These are phyloP conservation scores for Cucumis hystrix DNA, from an alignment of 306 rosid genomes.

Conservation along the genomic window DNA sequence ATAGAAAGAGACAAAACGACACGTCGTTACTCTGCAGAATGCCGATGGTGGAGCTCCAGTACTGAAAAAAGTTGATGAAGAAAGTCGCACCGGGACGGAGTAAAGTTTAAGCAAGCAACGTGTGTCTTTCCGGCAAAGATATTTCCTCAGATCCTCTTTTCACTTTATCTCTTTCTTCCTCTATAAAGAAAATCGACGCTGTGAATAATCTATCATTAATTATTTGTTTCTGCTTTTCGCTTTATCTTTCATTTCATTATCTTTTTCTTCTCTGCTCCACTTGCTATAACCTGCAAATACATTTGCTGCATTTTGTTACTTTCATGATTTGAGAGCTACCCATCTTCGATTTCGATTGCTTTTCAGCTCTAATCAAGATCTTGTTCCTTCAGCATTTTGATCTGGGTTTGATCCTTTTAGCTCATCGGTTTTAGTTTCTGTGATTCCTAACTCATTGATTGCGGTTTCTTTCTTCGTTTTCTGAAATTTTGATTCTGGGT, in stretches of 20 bases:
- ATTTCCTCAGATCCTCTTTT: not conserved
- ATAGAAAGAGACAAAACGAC: not conserved
- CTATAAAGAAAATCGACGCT: constrained; percentile 1
- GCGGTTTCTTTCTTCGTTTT: not conserved
- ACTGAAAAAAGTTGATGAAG: not conserved
- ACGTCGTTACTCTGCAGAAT: constrained; percentile 2
- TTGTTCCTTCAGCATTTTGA: not conserved
- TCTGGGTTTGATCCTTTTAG: not conserved
- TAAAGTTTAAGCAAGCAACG: not conserved
- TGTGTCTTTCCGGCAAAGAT: constrained; percentile 4
- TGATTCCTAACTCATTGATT: not conserved
- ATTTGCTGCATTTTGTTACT: not conserved
- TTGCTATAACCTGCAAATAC: not conserved
- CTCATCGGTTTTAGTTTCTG: not conserved
- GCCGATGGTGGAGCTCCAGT: constrained; percentile 1
- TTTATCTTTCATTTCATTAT: not conserved
- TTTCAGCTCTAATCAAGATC: not conserved
- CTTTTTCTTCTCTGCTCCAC: not conserved
- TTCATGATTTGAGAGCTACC: not conserved
- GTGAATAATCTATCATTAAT: not conserved
- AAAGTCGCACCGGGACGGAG: not conserved
- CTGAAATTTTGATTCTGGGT: not conserved
- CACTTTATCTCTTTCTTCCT: not conserved
- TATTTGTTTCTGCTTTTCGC: not conserved
- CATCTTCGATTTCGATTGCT: not conserved